Evolutionary conservation across 208 protist species (phyloP).

Genomic region (Wallacemonas sp.): DNA sequence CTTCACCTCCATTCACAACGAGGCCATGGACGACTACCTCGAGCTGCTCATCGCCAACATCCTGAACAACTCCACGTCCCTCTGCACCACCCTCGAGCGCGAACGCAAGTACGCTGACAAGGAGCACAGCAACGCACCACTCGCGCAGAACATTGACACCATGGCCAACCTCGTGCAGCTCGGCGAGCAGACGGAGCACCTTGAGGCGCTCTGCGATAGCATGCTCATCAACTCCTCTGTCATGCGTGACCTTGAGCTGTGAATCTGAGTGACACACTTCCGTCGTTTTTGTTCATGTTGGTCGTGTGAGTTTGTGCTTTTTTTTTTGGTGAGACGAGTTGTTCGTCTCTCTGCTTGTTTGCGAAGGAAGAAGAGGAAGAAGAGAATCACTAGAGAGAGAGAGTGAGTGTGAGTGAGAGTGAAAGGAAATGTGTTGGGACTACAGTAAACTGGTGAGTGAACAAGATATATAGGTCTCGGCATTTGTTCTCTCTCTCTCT

Average conservation of each 20-base stretch:
- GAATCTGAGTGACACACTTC: no score
- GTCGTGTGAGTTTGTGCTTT: no score
- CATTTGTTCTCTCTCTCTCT: no score
- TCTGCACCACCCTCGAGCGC: slow-evolving; percentile 36
- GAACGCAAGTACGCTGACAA: slow-evolving; percentile 51
- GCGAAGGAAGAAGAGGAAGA: background rate
- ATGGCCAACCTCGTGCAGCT: slow-evolving; percentile 57
- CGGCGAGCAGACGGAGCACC: slow-evolving; percentile 59
- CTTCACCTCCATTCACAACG: slow-evolving; percentile 41
- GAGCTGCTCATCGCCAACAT: slow-evolving; percentile 50
- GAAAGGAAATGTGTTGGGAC: background rate
- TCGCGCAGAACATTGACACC: slow-evolving; percentile 52
- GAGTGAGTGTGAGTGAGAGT: background rate
- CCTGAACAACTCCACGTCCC: slow-evolving; percentile 35
- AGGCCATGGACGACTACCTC: slow-evolving; percentile 54
- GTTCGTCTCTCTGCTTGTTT: slow-evolving; percentile 13
- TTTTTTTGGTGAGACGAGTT: no score
- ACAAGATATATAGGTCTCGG: no score
- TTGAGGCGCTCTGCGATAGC: slow-evolving; percentile 67
- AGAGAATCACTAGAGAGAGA: background rate
- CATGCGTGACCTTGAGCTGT: no score
- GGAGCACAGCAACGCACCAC: slow-evolving; percentile 29
- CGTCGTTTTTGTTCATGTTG: no score
- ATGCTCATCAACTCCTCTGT: slow-evolving; percentile 40
- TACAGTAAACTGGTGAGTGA: no score